A percentile compares a stretch with the other conserved stretches of the same genome.
phyloP scores from a whole-genome alignment of 1,284 basidiomycete genomes.

The Blastosporella zonata region DNA sequence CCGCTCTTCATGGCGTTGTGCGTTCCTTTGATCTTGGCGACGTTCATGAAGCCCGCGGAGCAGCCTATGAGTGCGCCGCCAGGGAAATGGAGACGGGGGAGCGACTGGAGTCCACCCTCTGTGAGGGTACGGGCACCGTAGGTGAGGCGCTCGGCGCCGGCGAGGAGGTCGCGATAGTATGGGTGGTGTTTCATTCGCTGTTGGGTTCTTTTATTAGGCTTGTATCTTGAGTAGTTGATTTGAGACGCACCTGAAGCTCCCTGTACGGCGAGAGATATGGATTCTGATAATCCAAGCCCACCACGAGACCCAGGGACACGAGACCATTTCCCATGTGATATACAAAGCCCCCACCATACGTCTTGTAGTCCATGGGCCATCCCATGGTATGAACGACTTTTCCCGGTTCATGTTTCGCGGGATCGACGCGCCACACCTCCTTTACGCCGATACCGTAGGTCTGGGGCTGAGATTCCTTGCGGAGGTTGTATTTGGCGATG shows the following conservation, averaged over 20 bases:
- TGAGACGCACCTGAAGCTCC: slow-evolving; percentile 77
- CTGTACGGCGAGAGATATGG: slow-evolving; percentile 92
- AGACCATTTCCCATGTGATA: slow-evolving; percentile 97
- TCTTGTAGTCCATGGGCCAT: slow-evolving; percentile 84
- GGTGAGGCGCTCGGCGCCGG: slow-evolving; percentile 57
- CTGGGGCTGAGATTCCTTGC: slow-evolving; percentile 83
- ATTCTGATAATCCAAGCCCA: slow-evolving; percentile 94
- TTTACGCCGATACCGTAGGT: slow-evolving; percentile 97
- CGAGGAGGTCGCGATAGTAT: slow-evolving; percentile 80
- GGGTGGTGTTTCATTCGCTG: slow-evolving; percentile 98
- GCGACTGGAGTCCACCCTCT: slow-evolving; percentile 93
- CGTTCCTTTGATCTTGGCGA: slow-evolving; percentile 99
- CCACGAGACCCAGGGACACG: slow-evolving; percentile 88
- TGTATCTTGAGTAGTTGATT: no score
- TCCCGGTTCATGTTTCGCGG: slow-evolving; percentile 66
- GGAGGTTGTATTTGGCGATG: slow-evolving; percentile 76
- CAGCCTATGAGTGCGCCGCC: slow-evolving; percentile 96
- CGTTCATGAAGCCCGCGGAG: slow-evolving; percentile 94
- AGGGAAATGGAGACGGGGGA: slow-evolving; percentile 91
- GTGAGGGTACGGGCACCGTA: slow-evolving; percentile 93
- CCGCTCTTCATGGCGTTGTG: slow-evolving; percentile 99
- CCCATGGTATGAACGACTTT: slow-evolving; percentile 93
- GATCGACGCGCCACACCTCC: slow-evolving; percentile 92
- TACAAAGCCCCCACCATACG: slow-evolving; percentile 93
- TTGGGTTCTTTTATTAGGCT: slow-evolving; percentile 2